A percentile compares a stretch with the other conserved stretches of the same genome.
Evolutionary conservation across 805 yeast species (phyloP).

Genomic region (Pichia rugopelliculosa): DNA sequence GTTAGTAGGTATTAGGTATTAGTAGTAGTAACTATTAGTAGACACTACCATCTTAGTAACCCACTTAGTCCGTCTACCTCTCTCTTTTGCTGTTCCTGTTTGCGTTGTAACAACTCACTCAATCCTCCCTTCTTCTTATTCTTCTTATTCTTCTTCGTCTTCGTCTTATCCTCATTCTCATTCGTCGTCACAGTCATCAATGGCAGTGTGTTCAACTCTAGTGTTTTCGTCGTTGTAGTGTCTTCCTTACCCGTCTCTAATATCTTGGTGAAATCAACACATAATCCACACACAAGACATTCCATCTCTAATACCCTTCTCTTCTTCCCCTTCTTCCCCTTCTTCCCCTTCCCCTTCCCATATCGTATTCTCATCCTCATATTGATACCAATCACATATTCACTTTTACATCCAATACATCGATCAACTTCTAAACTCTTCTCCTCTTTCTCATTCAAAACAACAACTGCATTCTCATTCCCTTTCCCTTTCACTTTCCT

Average conservation of each 20-base stretch:
- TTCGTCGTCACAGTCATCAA: neutral
- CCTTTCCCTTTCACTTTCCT: too few species aligned
- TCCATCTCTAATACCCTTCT: neutral
- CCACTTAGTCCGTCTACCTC: neutral
- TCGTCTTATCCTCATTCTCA: slow-evolving; percentile 8
- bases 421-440: neutral
- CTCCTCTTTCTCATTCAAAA: neutral
- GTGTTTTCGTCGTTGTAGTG: too few species aligned
- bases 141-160: slow-evolving; percentile 17
- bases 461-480: too few species aligned
- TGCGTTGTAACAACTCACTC: slow-evolving; percentile 14
- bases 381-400: slow-evolving; percentile 13
- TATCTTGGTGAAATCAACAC: neutral
- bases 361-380: slow-evolving; percentile 8
- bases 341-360: slow-evolving; percentile 7
- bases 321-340: slow-evolving; percentile 4
- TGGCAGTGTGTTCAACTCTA: neutral
- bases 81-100: slow-evolving; percentile 14
- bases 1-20: too few species aligned
- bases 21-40: too few species aligned
- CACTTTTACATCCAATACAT: slow-evolving; percentile 7
- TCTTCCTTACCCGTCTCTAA: neutral
- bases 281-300: neutral
- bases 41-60: neutral
- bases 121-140: slow-evolving; percentile 23